Conservation (phyloP, 345 rosid genomes). For the Mangifera indica region DNA sequence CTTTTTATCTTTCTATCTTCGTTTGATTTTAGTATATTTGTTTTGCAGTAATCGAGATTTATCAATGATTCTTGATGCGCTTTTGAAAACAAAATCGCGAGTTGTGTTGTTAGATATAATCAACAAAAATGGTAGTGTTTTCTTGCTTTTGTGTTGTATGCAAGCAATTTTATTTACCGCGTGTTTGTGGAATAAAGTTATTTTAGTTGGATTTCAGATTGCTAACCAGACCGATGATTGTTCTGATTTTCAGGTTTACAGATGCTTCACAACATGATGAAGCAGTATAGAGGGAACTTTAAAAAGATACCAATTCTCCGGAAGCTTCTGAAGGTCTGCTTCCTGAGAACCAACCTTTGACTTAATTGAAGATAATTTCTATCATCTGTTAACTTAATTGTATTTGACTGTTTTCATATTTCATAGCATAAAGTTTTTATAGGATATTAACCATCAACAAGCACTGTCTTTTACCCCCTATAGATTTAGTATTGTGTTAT, state of each 20-base stretch:
- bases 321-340: slow-evolving; percentile 86
- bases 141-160: slow-evolving; percentile 18
- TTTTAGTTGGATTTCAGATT: slow-evolving; percentile 13
- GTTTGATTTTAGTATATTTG: slow-evolving; percentile 25
- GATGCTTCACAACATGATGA: slow-evolving; percentile 97
- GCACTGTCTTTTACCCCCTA: background rate
- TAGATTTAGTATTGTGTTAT: background rate
- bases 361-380: background rate
- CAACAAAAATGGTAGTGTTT: slow-evolving; percentile 76
- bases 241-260: slow-evolving; percentile 62
- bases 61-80: slow-evolving; percentile 99
- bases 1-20: background rate
- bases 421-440: background rate
- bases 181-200: slow-evolving; percentile 8
- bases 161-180: slow-evolving; percentile 17
- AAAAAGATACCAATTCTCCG: slow-evolving; percentile 95
- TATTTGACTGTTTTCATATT: background rate
- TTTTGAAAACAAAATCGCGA: slow-evolving; percentile 88
- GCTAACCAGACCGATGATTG: slow-evolving; percentile 23
- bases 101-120: slow-evolving; percentile 72
- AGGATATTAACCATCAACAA: background rate
- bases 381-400: background rate
- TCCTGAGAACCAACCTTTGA: slow-evolving; percentile 15
- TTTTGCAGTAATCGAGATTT: slow-evolving; percentile 93
- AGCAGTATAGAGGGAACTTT: slow-evolving; percentile 83